These are phyloP conservation scores for Termitomyces sp. DNA, from an alignment of 768 basidiomycete species.

Conservation along the genomic window DNA sequence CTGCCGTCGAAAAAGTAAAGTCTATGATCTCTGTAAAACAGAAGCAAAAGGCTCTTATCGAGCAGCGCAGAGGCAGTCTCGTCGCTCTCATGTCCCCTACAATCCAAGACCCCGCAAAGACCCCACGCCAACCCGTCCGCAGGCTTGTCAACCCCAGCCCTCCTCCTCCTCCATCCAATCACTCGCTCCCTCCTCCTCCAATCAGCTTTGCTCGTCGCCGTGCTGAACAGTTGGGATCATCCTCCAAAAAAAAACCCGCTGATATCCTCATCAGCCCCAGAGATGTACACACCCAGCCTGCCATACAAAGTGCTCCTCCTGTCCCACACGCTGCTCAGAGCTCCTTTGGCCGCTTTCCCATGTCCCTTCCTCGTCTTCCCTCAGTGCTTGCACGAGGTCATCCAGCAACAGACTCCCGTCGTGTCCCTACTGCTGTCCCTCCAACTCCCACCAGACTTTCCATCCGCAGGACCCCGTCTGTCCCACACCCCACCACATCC, in stretches of 20 bases:
- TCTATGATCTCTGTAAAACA: slow-evolving; percentile 60
- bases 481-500: too few relatives aligned
- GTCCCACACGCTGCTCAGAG: slow-evolving; percentile 49
- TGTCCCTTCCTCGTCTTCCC: slow-evolving; percentile 66
- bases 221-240: slow-evolving; percentile 52
- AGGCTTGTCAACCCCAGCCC: slow-evolving; percentile 11
- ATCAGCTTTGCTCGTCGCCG: slow-evolving; percentile 77
- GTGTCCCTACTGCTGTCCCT: slow-evolving; percentile 57
- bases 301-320: slow-evolving; percentile 75
- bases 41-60: slow-evolving; percentile 65
- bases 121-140: slow-evolving; percentile 20
- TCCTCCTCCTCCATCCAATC: slow-evolving; percentile 5
- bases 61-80: slow-evolving; percentile 61
- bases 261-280: slow-evolving; percentile 75
- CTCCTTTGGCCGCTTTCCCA: slow-evolving; percentile 45
- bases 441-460: slow-evolving; percentile 66
- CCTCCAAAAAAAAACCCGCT: slow-evolving; percentile 65
- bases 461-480: slow-evolving; percentile 30
- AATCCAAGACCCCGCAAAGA: slow-evolving; percentile 16
- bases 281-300: slow-evolving; percentile 52
- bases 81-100: slow-evolving; percentile 32
- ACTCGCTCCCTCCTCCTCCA: slow-evolving; percentile 61
- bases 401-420: too few relatives aligned
- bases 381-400: too few relatives aligned
- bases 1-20: slow-evolving; percentile 55